Conservation (phyloP, 495 filamentous ascomycete genomes). For the Xylaria scruposa region DNA sequence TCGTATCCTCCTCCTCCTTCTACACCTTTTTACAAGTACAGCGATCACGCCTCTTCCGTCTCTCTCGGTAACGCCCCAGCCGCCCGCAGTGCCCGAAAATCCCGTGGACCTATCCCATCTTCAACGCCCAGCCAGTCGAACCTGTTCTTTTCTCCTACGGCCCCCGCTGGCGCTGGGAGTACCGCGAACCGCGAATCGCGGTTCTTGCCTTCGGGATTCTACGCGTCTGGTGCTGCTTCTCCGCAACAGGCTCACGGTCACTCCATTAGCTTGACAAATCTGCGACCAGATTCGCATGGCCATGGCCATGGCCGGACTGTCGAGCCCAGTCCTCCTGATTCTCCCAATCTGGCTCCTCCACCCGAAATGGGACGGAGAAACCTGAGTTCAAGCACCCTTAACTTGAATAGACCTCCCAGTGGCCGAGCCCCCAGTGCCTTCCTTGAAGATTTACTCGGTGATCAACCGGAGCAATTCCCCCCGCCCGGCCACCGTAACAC, state of each 20-base stretch:
- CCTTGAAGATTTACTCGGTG: conserved; percentile 89
- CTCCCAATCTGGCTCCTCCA: conserved; percentile 54
- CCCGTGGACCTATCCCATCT: conserved; percentile 52
- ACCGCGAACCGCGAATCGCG: conserved; percentile 63
- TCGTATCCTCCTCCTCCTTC: conserved; percentile 56
- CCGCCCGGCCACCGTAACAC: conserved; percentile 38
- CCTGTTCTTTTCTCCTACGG: conserved; percentile 96
- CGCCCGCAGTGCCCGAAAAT: conserved; percentile 44
- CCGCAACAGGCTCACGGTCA: conserved; percentile 55
- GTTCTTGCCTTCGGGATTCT: conserved; percentile 93
- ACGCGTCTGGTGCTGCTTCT: conserved; percentile 68
- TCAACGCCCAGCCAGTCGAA: conserved; percentile 59
- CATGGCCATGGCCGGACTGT: conserved; percentile 56
- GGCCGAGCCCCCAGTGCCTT: conserved; percentile 89
- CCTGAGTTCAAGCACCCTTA: conserved; percentile 73
- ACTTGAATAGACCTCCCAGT: conserved; percentile 68
- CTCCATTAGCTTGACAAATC: conserved; percentile 61
- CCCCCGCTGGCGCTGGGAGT: conserved; percentile 54
- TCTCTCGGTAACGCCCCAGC: conserved; percentile 62
- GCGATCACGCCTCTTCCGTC: conserved; percentile 64
- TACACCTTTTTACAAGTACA: conserved; percentile 63
- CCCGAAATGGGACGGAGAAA: conserved; percentile 46
- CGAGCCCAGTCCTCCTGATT: conserved; percentile 61
- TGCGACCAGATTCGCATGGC: conserved; percentile 60
- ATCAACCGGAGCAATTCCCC: conserved; percentile 49